Base-by-base conservation (phyloP, 495 filamentous ascomycete genomes). In the Neurospora sp. region DNA sequence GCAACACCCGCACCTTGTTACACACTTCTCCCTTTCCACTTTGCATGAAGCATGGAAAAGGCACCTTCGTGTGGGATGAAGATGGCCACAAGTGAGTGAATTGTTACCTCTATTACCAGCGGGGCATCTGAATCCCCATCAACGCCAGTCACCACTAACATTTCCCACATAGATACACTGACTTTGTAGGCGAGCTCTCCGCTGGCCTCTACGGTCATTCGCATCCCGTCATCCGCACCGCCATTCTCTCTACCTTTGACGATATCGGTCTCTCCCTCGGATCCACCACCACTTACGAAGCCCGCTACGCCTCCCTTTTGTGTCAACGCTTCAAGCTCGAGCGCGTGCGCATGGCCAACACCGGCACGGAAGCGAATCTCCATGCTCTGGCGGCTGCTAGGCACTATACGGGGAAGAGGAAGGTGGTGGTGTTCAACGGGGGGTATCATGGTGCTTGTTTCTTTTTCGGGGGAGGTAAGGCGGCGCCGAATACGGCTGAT, bases 1-100 rank as follows among this genome's bases (percentile, higher is more conserved):
- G 89, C 48, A 91, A 90, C 75, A 91, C 89, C 14, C 81, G 89
- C 20, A 87, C 85, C 3, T 79, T 89, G 2, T 81, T 91, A 0
- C 84, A 89, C 78, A 83, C 82, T n/a, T 77, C 76, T 4, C 89
- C 89, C 0, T 91, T 89, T 72, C 88, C 88, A 0, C 72, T 90
- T 18, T 79, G 79, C 74, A 81, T 86, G 79, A 78, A 75, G 70
- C 82, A 71, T 35, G 85, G 83, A 38, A 74, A 80, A 72, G 84
- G 72, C 2, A 79, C 78, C 70, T 80, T 74, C 31, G 74, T 87
- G 40, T 81, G 74, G 72, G 85, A 81, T 70, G 77, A 79, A 38
- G 87, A 88, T 72, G 79, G 78, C 2, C 77, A 86, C 69, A 82
- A 74, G 73, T 88, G 82, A 46, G 61, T 35, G 1, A 41, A 20